Evolutionary conservation across 176 grass and related monocot genomes (phyloP), one percentile per base, ranked within the genome.

Genomic region (Aegilops speltoides): DNA sequence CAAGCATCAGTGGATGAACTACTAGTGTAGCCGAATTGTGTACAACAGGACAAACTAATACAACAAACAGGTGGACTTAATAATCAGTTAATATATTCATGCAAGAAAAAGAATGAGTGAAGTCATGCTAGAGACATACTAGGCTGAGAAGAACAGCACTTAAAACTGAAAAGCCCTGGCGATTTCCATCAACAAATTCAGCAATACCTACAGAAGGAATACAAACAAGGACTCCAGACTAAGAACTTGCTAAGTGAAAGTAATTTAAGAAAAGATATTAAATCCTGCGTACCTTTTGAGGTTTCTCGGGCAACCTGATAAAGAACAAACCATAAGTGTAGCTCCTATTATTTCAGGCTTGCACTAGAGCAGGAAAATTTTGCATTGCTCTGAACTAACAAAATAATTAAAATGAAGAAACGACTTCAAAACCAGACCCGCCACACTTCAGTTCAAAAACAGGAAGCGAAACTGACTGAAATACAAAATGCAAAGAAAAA

Each of bases 141-240:
- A 98, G 63, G 77, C 93, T 94, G 87, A 98, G 96, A 77, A 96
- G 79, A 82, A 98, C 29, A 82, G 92, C 91, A 88, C 91, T 96
- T 64, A 90, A 87, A 88, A 98, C 86, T 22, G 93, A 91, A 90
- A 98, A 96, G n/a, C 79, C 89, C 29, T 86, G 68, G 40, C 82
- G 84, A 84, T 98, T 96, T 78, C 80, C 83, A 87, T 98, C 96
- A 82, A 95, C 88, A 85, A 89, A 96, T 83, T 89, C 71, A 84
- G 93, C 92, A 76, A 96, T 63, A 77, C 76, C 96, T 98, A 86
- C 50, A 92, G 24, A 84, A 84, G 61, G 43, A 81, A 87, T 84
- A 68, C 26, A 77, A 66, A 64, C 71, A 72, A 87, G 23, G 69
- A 71, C 20, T 80, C 54, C 54, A 40, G 29, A 75, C 70, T 9